A percentile compares a stretch with the other conserved stretches of the same genome.
Conservation (phyloP, 1,139 yeast species). For the Candida sp. region DNA sequence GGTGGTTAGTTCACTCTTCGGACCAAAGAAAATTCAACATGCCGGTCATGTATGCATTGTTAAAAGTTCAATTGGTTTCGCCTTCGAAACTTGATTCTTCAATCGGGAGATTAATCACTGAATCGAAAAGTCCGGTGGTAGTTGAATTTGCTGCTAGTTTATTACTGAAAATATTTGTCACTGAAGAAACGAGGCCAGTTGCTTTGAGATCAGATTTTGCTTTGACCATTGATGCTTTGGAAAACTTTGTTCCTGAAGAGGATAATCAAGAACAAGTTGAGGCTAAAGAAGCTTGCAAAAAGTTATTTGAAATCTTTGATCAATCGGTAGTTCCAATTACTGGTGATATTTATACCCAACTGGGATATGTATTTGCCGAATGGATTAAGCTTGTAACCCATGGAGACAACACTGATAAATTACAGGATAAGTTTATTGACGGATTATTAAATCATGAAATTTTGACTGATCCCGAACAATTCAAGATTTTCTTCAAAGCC, state of each 20-base stretch:
- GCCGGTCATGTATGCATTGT: slow-evolving; percentile 69
- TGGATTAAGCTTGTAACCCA: slow-evolving; percentile 84
- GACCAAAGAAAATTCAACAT: slow-evolving; percentile 86
- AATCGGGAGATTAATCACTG: slow-evolving; percentile 62
- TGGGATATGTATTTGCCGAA: slow-evolving; percentile 83
- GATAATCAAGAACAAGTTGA: slow-evolving; percentile 27
- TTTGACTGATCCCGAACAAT: slow-evolving; percentile 58
- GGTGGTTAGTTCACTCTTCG: slow-evolving; percentile 90
- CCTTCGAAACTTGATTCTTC: slow-evolving; percentile 78
- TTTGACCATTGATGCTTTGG: slow-evolving; percentile 54
- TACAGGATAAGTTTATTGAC: slow-evolving; percentile 61
- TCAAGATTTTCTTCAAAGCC: slow-evolving; percentile 67
- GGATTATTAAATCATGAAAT: slow-evolving; percentile 65
- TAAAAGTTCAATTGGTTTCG: slow-evolving; percentile 73
- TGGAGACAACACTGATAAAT: slow-evolving; percentile 47
- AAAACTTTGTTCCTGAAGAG: slow-evolving; percentile 22
- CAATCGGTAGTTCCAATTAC: slow-evolving; percentile 23
- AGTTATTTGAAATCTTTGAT: slow-evolving; percentile 42
- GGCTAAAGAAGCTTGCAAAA: slow-evolving; percentile 33
- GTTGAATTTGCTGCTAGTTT: slow-evolving; percentile 70
- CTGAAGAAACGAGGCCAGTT: slow-evolving; percentile 63
- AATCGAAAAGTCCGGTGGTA: slow-evolving; percentile 46
- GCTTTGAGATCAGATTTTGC: slow-evolving; percentile 84
- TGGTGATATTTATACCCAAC: slow-evolving; percentile 48
- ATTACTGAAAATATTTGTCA: slow-evolving; percentile 44